Evolutionary conservation across 2,329 filamentous ascomycete genomes (phyloP), one percentile per base, ranked within the genome.

Genomic region (Colletotrichum ledebouriae): DNA sequence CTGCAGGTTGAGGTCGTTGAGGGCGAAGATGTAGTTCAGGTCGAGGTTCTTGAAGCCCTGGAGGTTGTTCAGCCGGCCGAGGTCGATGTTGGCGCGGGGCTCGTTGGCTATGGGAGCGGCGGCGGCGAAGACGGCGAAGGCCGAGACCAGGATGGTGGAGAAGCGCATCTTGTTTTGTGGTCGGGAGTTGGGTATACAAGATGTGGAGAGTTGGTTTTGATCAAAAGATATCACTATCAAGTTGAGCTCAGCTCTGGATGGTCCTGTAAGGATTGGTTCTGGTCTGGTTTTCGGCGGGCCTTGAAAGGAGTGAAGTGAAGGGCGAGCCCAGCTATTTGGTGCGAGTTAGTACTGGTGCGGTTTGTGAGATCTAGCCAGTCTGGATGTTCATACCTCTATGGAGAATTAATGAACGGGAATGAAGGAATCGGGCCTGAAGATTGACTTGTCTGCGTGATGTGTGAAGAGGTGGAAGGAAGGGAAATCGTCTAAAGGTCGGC

Each of bases 111-210:
- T 63, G 49, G 84, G 83, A 56, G 82, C 82, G 58, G 83, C 83
- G 60, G 75, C 72, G 70, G 77, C 81, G 70, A 85, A 73, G 70
- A 82, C 80, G 71, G 82, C 82, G 62, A 85, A 78, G 66, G 78
- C 77, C 75, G 80, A 77, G 74, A 79, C 74, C 76, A 86, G 68
- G 76, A 86, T 73, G 71, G 78, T 79, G 59, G 80, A 75, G 77
- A 79, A 76, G 81, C 85, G 84, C 84, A 86, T 86, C 72, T 80
- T 25, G 25, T 25, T 25, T 25, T 25, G 3, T 85, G 81, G 76
- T 63, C 71, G 73, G 61, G 69, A 55, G 64, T n/a, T 53, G 71
- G 67, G 69, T 72, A 70, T 67, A 73, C 59, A 53, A 72, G 69
- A 64, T 73, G 73, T 63, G 55, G 55, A 71, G 73, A 71, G 72